These are phyloP conservation scores for Chrysopogon serrulatus DNA, from an alignment of 176 grass and related monocot genomes.

Conservation along the genomic window DNA sequence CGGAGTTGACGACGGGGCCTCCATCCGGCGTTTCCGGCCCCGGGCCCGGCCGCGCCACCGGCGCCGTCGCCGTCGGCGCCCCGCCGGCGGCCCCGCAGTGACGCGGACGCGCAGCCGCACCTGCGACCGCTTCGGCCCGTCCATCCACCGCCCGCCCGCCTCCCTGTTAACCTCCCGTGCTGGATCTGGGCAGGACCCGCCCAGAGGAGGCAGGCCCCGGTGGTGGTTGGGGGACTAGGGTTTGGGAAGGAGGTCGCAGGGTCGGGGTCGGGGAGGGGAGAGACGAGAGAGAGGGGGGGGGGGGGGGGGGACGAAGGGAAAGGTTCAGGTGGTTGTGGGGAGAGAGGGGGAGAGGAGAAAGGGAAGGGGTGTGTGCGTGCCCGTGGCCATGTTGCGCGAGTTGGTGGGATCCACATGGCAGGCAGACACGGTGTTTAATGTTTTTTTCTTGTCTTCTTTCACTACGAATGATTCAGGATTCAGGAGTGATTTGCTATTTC, in stretches of 20 bases:
- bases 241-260: not conserved
- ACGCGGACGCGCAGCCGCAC: conserved; percentile 70
- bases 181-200: not conserved
- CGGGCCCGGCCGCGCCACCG: not conserved
- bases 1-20: conserved; percentile 55
- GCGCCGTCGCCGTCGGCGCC: conserved; percentile 8
- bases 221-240: not conserved
- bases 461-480: too few species aligned
- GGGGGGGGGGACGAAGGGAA: not conserved
- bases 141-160: conserved; percentile 27
- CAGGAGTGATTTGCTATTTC: too few species aligned
- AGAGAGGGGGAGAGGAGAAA: not conserved
- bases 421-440: too few species aligned
- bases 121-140: conserved; percentile 47
- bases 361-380: not conserved
- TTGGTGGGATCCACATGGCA: not conserved
- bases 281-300: not conserved
- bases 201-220: not conserved
- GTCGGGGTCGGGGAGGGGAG: not conserved
- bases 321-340: not conserved
- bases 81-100: conserved; percentile 55
- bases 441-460: too few species aligned
- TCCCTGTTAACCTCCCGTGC: not conserved
- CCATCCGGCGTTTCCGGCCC: conserved; percentile 28
- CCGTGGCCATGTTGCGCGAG: not conserved